A percentile compares a stretch with the other conserved stretches of the same genome.
Conservation (phyloP, 805 yeast genomes). For the Candida germanica region DNA sequence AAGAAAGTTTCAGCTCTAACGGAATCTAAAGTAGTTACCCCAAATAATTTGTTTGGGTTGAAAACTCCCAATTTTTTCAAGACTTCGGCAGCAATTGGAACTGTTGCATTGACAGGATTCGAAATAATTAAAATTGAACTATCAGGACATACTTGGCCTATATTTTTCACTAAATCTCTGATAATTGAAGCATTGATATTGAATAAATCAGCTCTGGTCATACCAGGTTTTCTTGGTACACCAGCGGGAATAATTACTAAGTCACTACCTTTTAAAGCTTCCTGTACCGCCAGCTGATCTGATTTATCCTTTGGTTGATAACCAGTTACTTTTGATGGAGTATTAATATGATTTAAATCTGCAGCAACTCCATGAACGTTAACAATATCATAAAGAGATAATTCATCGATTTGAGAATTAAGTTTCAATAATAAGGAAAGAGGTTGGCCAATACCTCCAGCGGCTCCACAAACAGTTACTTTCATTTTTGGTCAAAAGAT, state of each 20-base stretch:
- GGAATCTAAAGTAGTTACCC: slow-evolving; percentile 45
- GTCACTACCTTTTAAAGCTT: slow-evolving; percentile 37
- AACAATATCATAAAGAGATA: slow-evolving; percentile 42
- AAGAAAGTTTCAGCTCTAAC: slow-evolving; percentile 47
- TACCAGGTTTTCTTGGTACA: slow-evolving; percentile 48
- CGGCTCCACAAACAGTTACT: slow-evolving; percentile 49
- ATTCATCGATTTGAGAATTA: slow-evolving; percentile 35
- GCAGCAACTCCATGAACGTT: slow-evolving; percentile 48
- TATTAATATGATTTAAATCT: slow-evolving; percentile 41
- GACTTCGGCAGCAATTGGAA: slow-evolving; percentile 48
- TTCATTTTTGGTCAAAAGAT: slow-evolving; percentile 23
- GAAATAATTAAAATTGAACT: slow-evolving; percentile 46
- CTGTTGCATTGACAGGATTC: slow-evolving; percentile 47
- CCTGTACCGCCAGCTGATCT: slow-evolving; percentile 34
- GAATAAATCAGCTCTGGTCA: slow-evolving; percentile 47
- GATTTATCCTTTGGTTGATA: slow-evolving; percentile 39
- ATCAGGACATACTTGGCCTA: slow-evolving; percentile 37
- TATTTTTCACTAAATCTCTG: slow-evolving; percentile 40
- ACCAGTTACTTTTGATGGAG: slow-evolving; percentile 39
- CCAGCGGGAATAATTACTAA: slow-evolving; percentile 47
- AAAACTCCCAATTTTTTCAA: slow-evolving; percentile 45
- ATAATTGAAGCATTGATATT: slow-evolving; percentile 45
- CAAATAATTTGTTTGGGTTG: slow-evolving; percentile 44
- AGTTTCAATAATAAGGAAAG: slow-evolving; percentile 41
- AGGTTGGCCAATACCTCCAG: slow-evolving; percentile 50